Conservation (phyloP, 768 basidiomycete species). For the Trametes cubensis region DNA sequence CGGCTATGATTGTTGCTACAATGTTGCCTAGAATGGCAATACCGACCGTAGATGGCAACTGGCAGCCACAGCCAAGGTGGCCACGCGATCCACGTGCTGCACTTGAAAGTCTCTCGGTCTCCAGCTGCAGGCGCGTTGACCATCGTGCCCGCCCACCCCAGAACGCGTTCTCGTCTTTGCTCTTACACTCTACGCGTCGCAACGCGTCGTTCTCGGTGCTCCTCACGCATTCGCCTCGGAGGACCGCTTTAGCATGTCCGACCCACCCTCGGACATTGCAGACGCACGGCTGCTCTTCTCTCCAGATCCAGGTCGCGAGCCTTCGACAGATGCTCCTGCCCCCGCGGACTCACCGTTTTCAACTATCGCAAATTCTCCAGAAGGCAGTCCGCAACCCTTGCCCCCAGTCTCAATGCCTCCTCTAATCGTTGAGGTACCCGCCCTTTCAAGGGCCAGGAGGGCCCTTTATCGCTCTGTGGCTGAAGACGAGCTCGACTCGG, state of each 20-base stretch:
- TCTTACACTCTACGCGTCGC: slow-evolving; percentile 15
- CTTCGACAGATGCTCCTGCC: slow-evolving; percentile 10
- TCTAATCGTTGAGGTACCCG: slow-evolving; percentile 12
- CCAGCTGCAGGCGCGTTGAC: slow-evolving; percentile 8
- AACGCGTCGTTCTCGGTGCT: slow-evolving; percentile 10
- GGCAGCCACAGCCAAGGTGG: neutral
- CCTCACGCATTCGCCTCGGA: neutral
- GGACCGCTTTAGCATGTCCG: slow-evolving; percentile 8
- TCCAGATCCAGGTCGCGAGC: slow-evolving; percentile 8
- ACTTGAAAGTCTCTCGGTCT: neutral
- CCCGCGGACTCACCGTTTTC: slow-evolving; percentile 10
- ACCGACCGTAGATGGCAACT: slow-evolving; percentile 10
- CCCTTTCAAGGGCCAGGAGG: slow-evolving; percentile 6
- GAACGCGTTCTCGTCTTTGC: slow-evolving; percentile 1
- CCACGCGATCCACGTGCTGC: slow-evolving; percentile 7
- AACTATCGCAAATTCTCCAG: neutral
- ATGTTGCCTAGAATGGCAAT: slow-evolving; percentile 11
- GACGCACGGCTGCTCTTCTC: slow-evolving; percentile 8
- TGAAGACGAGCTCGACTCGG: slow-evolving; percentile 17
- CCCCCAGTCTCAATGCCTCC: neutral
- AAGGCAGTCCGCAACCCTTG: neutral
- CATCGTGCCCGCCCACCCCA: neutral
- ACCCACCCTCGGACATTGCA: slow-evolving; percentile 3
- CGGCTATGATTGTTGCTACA: slow-evolving; percentile 19
- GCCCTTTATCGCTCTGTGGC: slow-evolving; percentile 14